Percentiles rank a stretch among this genome's conserved stretches.
These are phyloP conservation scores for Umbilicus rupestris DNA, from an alignment of 164 flowering plant genomes.

Conservation along the genomic window DNA sequence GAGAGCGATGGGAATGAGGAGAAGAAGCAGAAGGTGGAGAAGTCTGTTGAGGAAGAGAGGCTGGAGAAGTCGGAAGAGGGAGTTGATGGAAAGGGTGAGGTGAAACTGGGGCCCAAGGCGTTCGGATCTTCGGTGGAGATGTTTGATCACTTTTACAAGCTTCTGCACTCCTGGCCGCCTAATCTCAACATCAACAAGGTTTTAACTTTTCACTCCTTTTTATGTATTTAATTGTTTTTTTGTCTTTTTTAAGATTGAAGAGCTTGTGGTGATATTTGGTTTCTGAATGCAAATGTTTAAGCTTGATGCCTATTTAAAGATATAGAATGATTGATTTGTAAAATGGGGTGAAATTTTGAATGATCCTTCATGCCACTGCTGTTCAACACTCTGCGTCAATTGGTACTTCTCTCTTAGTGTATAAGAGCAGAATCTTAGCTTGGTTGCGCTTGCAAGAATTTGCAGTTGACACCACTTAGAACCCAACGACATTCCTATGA, in stretches of 20 bases:
- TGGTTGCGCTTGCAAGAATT: no score
- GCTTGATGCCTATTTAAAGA: no score
- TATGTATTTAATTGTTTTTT: not conserved
- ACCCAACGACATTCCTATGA: no score
- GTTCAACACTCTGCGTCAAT: no score
- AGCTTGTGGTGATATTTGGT: no score
- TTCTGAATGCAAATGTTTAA: not conserved
- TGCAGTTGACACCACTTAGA: no score
- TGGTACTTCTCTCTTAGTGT: no score
- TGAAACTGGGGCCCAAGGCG: slow-evolving; percentile 50
- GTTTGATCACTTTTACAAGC: slow-evolving; percentile 73
- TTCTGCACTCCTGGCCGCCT: slow-evolving; percentile 71
- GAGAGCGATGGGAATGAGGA: slow-evolving; percentile 22
- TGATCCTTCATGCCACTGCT: no score
- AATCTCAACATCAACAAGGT: slow-evolving; percentile 73
- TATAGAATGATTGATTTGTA: no score
- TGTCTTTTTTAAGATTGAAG: not conserved
- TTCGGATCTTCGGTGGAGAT: slow-evolving; percentile 60
- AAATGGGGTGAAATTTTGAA: no score
- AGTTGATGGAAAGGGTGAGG: slow-evolving; percentile 13
- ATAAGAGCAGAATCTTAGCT: no score
- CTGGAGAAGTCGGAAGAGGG: slow-evolving; percentile 17
- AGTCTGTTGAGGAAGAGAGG: slow-evolving; percentile 30
- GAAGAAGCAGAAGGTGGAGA: slow-evolving; percentile 23
- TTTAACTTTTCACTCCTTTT: not conserved